Conservation (phyloP, 208 protist genomes). For the Trypanosoma cruzi region DNA sequence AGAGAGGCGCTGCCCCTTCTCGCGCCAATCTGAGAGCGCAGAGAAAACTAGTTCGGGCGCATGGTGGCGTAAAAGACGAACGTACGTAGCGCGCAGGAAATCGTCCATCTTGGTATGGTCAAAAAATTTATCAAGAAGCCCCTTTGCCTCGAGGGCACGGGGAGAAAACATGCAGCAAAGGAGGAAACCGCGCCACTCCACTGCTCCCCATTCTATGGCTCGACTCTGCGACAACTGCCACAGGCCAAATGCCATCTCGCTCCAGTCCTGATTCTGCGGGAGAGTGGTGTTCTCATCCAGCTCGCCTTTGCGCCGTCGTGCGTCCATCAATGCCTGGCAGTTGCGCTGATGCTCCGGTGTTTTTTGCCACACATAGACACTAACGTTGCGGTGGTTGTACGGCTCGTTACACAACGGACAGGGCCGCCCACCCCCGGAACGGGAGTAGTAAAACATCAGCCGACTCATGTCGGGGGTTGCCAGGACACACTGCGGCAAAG, state of each 20-base stretch:
- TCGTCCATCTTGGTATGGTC: slow-evolving; percentile 66
- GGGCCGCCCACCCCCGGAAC: slow-evolving; percentile 72
- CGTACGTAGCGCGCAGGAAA: slow-evolving; percentile 80
- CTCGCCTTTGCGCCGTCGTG: slow-evolving; percentile 69
- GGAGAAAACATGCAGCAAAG: slow-evolving; percentile 84
- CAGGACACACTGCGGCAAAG: slow-evolving; percentile 85
- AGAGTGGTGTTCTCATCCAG: slow-evolving; percentile 65
- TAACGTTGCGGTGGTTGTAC: slow-evolving; percentile 88
- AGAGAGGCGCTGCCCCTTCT: slow-evolving; percentile 37
- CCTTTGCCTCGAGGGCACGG: slow-evolving; percentile 63
- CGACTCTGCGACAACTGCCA: slow-evolving; percentile 66
- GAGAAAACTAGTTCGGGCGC: slow-evolving; percentile 44
- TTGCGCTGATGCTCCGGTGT: slow-evolving; percentile 82
- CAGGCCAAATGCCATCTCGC: slow-evolving; percentile 61
- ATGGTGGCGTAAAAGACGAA: slow-evolving; percentile 83
- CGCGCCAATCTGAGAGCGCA: slow-evolving; percentile 48
- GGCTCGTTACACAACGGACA: slow-evolving; percentile 84
- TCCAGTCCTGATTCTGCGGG: slow-evolving; percentile 85
- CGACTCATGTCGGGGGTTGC: slow-evolving; percentile 90
- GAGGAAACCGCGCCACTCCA: slow-evolving; percentile 89
- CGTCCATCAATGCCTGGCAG: slow-evolving; percentile 69
- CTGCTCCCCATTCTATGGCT: slow-evolving; percentile 80
- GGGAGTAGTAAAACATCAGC: slow-evolving; percentile 87
- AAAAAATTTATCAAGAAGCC: slow-evolving; percentile 57
- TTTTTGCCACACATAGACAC: slow-evolving; percentile 81